Conservation (phyloP, 2,329 filamentous ascomycete species). For the Fusarium xylarioides region DNA sequence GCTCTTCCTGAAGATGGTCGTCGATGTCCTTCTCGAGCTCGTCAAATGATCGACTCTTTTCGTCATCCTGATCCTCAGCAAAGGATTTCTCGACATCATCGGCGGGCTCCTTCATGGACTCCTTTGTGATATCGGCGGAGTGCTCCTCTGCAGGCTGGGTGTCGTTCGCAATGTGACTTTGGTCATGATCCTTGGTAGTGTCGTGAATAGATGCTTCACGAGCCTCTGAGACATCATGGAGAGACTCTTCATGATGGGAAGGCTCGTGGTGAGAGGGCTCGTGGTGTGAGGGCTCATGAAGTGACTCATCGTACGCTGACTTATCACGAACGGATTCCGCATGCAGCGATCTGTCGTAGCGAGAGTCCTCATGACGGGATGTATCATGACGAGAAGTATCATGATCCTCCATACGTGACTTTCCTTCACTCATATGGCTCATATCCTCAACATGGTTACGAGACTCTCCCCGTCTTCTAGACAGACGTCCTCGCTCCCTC, state of each 20-base stretch:
- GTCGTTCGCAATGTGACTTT: not conserved
- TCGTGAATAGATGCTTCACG: not conserved
- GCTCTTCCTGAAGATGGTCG: slow-evolving; percentile 34
- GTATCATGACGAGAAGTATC: not conserved
- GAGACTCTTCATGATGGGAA: slow-evolving; percentile 1
- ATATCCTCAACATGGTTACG: slow-evolving; percentile 8
- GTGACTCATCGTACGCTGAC: slow-evolving; percentile 1
- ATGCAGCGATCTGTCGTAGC: slow-evolving; percentile 1
- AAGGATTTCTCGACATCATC: slow-evolving; percentile 1
- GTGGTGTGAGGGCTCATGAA: not conserved
- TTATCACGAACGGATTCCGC: slow-evolving; percentile 19
- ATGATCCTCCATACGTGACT: slow-evolving; percentile 13
- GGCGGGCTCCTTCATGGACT: not conserved
- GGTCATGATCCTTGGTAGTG: not conserved
- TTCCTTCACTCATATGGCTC: slow-evolving; percentile 13
- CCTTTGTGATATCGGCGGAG: slow-evolving; percentile 5
- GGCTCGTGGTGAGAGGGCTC: not conserved
- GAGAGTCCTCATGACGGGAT: slow-evolving; percentile 8
- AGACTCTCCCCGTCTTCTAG: slow-evolving; percentile 21
- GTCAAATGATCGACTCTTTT: slow-evolving; percentile 26
- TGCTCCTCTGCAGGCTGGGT: slow-evolving; percentile 7
- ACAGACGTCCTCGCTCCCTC: slow-evolving; percentile 37
- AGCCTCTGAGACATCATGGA: not conserved
- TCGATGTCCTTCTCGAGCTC: slow-evolving; percentile 35
- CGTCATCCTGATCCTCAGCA: not conserved